These are phyloP conservation scores for Alternaria sp. DNA, from an alignment of 2,329 filamentous ascomycete species.

Conservation along the genomic window DNA sequence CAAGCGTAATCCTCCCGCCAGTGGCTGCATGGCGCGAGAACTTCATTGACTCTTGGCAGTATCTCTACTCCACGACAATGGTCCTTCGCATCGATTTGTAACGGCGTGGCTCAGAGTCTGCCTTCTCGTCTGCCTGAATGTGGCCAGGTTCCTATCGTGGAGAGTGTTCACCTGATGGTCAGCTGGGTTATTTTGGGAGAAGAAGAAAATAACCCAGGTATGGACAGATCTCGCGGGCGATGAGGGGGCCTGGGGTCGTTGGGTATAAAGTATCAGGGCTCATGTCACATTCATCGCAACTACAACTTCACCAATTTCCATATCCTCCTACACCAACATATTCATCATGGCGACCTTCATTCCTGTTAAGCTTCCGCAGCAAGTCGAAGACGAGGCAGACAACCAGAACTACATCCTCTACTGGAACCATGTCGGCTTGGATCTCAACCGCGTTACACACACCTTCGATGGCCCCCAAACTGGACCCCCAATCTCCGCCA, in stretches of 20 bases:
- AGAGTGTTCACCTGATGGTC: not conserved
- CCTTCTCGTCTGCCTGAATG: not conserved
- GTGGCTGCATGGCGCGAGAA: not conserved
- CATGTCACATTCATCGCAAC: not conserved
- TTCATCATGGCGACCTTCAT: slow-evolving; percentile 1
- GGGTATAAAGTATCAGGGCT: not conserved
- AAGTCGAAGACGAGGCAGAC: slow-evolving; percentile 13
- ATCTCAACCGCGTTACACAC: slow-evolving; percentile 19
- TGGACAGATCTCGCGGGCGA: not conserved
- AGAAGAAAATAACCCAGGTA: not conserved
- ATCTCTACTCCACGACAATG: slow-evolving; percentile 1
- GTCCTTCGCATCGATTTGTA: not conserved
- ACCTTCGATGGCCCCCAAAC: slow-evolving; percentile 15
- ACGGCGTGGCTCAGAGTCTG: slow-evolving; percentile 1
- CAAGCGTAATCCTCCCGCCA: not conserved
- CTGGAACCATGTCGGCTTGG: slow-evolving; percentile 18
- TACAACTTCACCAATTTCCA: not conserved
- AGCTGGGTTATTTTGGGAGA: not conserved
- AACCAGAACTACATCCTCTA: slow-evolving; percentile 19
- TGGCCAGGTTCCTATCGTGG: not conserved
- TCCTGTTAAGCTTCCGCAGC: slow-evolving; percentile 11
- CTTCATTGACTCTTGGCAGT: not conserved
- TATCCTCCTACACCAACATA: not conserved
- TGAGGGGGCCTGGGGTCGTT: not conserved
- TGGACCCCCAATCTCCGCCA: slow-evolving; percentile 18